A percentile compares a stretch with the other conserved stretches of the same genome.
These are phyloP conservation scores for Nymphaea colorata DNA, from an alignment of 164 flowering plant genomes.

Conservation along the genomic window DNA sequence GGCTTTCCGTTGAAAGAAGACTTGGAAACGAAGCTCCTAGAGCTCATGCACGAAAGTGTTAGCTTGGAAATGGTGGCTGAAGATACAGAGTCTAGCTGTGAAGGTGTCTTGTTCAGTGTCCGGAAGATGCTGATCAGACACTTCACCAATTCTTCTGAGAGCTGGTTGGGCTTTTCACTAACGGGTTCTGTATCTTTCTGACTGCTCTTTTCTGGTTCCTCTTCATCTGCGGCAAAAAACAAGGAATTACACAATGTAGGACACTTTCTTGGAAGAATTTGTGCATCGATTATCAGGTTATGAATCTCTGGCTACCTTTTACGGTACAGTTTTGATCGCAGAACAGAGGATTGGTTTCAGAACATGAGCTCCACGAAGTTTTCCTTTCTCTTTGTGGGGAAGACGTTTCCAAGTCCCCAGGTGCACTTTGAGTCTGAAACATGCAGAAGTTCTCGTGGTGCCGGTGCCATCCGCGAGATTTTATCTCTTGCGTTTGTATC, in stretches of 20 bases:
- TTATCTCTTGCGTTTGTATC: neutral
- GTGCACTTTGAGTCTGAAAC: neutral
- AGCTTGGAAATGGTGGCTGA: slow-evolving; percentile 33
- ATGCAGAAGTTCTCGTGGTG: slow-evolving; percentile 1
- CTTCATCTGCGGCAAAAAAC: slow-evolving; percentile 15
- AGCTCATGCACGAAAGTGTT: slow-evolving; percentile 46
- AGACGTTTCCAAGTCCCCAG: neutral
- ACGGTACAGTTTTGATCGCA: neutral
- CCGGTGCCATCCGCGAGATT: neutral
- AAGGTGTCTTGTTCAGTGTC: slow-evolving; percentile 31
- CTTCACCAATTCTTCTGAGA: slow-evolving; percentile 65
- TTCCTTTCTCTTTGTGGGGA: slow-evolving; percentile 18
- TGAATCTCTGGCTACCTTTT: neutral
- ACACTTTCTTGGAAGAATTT: neutral
- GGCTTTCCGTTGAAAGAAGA: slow-evolving; percentile 34
- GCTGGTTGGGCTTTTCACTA: slow-evolving; percentile 38
- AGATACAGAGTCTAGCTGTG: slow-evolving; percentile 21
- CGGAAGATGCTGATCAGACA: slow-evolving; percentile 63
- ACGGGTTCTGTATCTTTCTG: neutral
- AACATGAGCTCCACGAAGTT: slow-evolving; percentile 31
- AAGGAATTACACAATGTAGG: no score
- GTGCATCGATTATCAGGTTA: neutral
- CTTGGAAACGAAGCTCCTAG: slow-evolving; percentile 43
- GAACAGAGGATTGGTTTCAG: slow-evolving; percentile 17
- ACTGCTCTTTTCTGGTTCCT: slow-evolving; percentile 12